Percentiles rank a stretch among this genome's conserved stretches.
These are phyloP conservation scores for Cryoendolithus antarcticus DNA, from an alignment of 2,329 filamentous ascomycete genomes.

Conservation along the genomic window DNA sequence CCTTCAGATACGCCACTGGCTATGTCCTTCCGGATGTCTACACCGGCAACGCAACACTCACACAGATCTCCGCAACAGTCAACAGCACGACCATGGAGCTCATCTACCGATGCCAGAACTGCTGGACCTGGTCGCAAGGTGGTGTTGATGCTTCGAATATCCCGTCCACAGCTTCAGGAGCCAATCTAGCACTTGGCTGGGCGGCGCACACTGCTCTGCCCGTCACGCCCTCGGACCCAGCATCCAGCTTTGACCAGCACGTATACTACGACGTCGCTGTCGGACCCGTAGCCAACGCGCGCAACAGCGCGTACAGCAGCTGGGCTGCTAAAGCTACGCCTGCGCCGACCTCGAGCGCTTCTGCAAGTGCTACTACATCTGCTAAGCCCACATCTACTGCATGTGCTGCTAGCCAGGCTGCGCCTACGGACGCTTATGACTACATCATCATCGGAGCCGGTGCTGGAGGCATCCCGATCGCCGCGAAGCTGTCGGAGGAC, in stretches of 20 bases:
- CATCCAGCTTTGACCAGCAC: conserved; percentile 41
- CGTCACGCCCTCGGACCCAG: conserved; percentile 22
- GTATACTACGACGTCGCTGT: conserved; percentile 43
- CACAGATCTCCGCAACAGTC: conserved; percentile 47
- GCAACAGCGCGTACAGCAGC: conserved; percentile 31
- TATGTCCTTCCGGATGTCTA: conserved; percentile 49
- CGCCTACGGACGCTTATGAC: conserved; percentile 40
- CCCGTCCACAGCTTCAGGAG: conserved; percentile 22
- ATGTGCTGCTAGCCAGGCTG: conserved; percentile 16
- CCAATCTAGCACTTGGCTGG: conserved; percentile 19
- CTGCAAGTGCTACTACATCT: conserved; percentile 14
- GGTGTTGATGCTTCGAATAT: conserved; percentile 27
- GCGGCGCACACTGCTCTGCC: conserved; percentile 17
- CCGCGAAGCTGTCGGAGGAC: conserved; percentile 50
- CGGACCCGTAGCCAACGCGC: conserved; percentile 30
- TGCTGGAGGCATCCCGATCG: conserved; percentile 47
- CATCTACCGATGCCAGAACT: conserved; percentile 49
- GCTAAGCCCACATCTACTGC: conserved; percentile 13
- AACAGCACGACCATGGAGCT: conserved; percentile 49
- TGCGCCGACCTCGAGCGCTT: conserved; percentile 8
- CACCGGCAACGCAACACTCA: conserved; percentile 49
- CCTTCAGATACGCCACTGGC: conserved; percentile 45
- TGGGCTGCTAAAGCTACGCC: conserved; percentile 21
- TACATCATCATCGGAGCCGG: conserved; percentile 53
- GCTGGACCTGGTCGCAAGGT: conserved; percentile 32